Evolutionary conservation across 768 basidiomycete species (phyloP).

Genomic region (Pleurotus citrinopileatus): DNA sequence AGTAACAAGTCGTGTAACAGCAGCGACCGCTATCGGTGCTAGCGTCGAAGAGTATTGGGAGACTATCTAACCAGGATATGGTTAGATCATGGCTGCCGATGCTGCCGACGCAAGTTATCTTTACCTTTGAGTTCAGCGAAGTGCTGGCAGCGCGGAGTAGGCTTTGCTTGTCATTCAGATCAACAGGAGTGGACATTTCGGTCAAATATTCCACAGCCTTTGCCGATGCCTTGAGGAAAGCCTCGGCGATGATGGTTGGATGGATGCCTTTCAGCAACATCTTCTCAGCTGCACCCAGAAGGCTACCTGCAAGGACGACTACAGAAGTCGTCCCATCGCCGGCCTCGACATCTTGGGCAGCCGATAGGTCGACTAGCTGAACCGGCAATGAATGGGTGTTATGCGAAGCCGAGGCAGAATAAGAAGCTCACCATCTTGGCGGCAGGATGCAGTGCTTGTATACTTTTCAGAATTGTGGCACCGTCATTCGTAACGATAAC

Average conservation of each 20-base stretch:
- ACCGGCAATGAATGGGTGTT: constrained; percentile 12
- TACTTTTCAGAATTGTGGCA: constrained; percentile 93
- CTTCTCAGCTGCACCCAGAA: constrained; percentile 94
- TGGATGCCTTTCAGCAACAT: constrained; percentile 96
- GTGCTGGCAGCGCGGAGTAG: constrained; percentile 93
- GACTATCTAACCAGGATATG: constrained; percentile 66
- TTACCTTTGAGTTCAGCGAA: constrained; percentile 92
- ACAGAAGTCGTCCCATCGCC: constrained; percentile 98
- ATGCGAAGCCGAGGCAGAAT: constrained; percentile 1
- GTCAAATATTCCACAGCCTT: constrained; percentile 94
- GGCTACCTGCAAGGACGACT: constrained; percentile 91
- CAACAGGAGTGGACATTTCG: constrained; percentile 89
- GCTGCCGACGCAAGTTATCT: constrained; percentile 4
- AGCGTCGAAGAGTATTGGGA: constrained; percentile 98
- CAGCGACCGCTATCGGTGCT: constrained; percentile 97
- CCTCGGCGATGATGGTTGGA: constrained; percentile 94
- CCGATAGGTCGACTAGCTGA: constrained; percentile 95
- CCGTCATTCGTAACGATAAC: constrained; percentile 99
- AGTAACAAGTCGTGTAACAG: constrained; percentile 88
- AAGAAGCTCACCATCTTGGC: constrained; percentile 80
- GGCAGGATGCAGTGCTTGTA: constrained; percentile 95
- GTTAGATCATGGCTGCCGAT: too few relatives aligned
- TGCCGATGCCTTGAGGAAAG: constrained; percentile 87
- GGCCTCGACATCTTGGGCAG: constrained; percentile 97
- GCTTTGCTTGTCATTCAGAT: constrained; percentile 81